Evolutionary conservation across 345 rosid genomes (phyloP).

Genomic region (Brassica juncea): DNA sequence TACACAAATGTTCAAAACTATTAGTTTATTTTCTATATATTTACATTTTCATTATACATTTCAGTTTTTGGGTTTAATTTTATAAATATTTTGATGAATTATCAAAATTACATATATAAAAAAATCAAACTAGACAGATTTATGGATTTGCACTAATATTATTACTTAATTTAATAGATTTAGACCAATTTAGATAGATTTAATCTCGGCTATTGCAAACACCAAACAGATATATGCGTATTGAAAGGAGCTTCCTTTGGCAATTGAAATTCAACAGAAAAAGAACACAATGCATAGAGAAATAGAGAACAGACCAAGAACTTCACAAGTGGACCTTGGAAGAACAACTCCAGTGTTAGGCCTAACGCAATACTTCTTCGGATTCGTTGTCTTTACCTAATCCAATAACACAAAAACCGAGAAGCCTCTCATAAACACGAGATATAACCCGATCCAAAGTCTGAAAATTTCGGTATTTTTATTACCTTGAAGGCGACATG

Average conservation of each 20-base stretch:
- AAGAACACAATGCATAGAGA: neutral
- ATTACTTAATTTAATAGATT: too few species aligned
- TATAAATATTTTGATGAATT: neutral
- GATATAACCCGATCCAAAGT: neutral
- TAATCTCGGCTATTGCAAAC: neutral
- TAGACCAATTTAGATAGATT: neutral
- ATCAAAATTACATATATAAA: too few species aligned
- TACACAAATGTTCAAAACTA: neutral
- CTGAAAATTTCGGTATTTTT: neutral
- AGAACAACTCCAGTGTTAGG: conserved; percentile 79
- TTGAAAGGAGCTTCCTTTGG: conserved; percentile 74
- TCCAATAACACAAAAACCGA: neutral
- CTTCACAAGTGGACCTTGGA: conserved; percentile 67
- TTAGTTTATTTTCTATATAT: too few species aligned
- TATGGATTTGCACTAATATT: neutral
- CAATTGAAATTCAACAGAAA: conserved; percentile 11
- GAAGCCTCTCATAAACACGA: conserved; percentile 1
- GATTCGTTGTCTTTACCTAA: conserved; percentile 91
- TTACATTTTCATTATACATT: too few species aligned
- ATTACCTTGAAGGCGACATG: conserved; percentile 80
- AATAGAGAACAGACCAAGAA: conserved; percentile 50
- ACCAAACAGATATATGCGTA: conserved; percentile 45
- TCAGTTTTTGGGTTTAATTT: too few species aligned
- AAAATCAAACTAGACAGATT: neutral
- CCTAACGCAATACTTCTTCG: conserved; percentile 83